Conservation (phyloP, 2,329 filamentous ascomycete species). For the Microcera coccophila region DNA sequence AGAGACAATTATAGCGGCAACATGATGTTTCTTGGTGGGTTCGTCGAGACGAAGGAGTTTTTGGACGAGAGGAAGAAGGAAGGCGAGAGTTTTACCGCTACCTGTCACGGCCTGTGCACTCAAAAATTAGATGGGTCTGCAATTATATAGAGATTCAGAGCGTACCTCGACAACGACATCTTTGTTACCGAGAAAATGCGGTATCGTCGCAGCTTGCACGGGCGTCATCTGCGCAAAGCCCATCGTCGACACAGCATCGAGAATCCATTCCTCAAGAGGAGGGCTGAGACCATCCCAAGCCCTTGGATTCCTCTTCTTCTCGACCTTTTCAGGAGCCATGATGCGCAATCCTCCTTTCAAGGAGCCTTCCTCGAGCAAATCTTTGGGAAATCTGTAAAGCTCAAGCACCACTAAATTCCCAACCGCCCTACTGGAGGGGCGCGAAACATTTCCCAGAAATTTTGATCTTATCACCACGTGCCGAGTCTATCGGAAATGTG, state of each 20-base stretch:
- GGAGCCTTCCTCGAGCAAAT: background rate
- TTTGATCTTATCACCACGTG: slow-evolving; percentile 35
- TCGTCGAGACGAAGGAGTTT: slow-evolving; percentile 76
- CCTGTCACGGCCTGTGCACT: slow-evolving; percentile 70
- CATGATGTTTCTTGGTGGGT: slow-evolving; percentile 81
- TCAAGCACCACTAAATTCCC: no score
- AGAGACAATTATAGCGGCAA: slow-evolving; percentile 86
- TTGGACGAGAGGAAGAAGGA: slow-evolving; percentile 78
- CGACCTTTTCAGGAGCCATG: slow-evolving; percentile 33
- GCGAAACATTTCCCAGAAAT: slow-evolving; percentile 29
- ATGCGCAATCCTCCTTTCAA: background rate
- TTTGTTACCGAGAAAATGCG: slow-evolving; percentile 83
- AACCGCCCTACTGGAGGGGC: slow-evolving; percentile 16
- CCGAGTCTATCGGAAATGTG: background rate
- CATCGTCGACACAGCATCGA: slow-evolving; percentile 79
- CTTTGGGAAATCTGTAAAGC: background rate
- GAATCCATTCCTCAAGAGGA: slow-evolving; percentile 62
- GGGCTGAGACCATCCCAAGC: slow-evolving; percentile 42
- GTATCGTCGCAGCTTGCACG: slow-evolving; percentile 89
- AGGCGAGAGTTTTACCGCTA: slow-evolving; percentile 85
- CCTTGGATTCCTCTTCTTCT: slow-evolving; percentile 45
- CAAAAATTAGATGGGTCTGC: background rate
- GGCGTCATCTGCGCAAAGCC: slow-evolving; percentile 86
- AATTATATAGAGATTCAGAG: accelerated
- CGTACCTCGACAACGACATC: slow-evolving; percentile 82